Percentiles rank a stretch among this genome's conserved stretches.
These are phyloP conservation scores for Nigrospora sphaerica DNA, from an alignment of 2,329 filamentous ascomycete species.

Conservation along the genomic window DNA sequence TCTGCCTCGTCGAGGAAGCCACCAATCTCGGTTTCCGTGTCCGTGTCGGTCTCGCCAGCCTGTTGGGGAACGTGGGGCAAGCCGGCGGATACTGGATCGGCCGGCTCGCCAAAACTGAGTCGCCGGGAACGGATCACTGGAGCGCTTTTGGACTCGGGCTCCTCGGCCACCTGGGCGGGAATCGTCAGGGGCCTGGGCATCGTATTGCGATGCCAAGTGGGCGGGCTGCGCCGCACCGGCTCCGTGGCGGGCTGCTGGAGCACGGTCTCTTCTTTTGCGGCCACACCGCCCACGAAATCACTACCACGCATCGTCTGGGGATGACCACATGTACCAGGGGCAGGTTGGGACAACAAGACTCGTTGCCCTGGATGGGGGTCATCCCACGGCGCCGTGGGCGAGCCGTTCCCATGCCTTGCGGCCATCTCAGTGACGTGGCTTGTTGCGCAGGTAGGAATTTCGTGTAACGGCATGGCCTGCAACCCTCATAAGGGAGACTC, in stretches of 20 bases:
- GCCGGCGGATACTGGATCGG: too few species aligned
- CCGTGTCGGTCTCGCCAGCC: slow-evolving; percentile 10
- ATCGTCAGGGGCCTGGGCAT: slow-evolving; percentile 22
- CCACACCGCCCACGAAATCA: slow-evolving; percentile 35
- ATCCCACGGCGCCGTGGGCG: slow-evolving; percentile 25
- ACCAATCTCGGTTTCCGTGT: slow-evolving; percentile 16
- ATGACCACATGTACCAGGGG: slow-evolving; percentile 13
- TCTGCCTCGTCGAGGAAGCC: slow-evolving; percentile 7
- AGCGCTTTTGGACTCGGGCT: slow-evolving; percentile 12
- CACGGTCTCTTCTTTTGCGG: slow-evolving; percentile 36
- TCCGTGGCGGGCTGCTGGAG: slow-evolving; percentile 11
- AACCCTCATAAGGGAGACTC: slow-evolving; percentile 44
- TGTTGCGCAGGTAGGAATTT: slow-evolving; percentile 23
- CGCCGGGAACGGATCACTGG: slow-evolving; percentile 11
- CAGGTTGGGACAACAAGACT: slow-evolving; percentile 22
- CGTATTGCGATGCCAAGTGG: slow-evolving; percentile 16
- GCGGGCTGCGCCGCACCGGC: slow-evolving; percentile 12
- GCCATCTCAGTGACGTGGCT: slow-evolving; percentile 12
- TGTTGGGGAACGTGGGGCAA: not conserved
- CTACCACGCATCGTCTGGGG: slow-evolving; percentile 13
- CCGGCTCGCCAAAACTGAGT: slow-evolving; percentile 5
- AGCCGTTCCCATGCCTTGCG: slow-evolving; percentile 13
- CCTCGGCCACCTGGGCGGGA: slow-evolving; percentile 17
- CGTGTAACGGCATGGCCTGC: slow-evolving; percentile 48
- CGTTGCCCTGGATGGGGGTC: slow-evolving; percentile 39